Evolutionary conservation across 2,329 filamentous ascomycete species (phyloP).

Genomic region (Byssochlamys sp.): DNA sequence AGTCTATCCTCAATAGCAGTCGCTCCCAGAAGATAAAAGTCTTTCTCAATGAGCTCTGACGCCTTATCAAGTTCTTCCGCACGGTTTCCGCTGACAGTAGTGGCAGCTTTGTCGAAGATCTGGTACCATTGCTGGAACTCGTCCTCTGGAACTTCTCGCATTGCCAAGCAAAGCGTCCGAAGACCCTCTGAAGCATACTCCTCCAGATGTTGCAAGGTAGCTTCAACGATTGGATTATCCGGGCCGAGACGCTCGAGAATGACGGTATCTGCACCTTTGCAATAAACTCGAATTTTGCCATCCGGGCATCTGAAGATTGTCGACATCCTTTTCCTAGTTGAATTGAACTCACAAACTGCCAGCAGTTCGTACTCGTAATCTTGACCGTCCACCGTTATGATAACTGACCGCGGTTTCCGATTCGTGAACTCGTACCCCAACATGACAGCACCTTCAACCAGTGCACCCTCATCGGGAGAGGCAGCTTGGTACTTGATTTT

Average conservation of each 20-base stretch:
- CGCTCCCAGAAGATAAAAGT: conserved; percentile 81
- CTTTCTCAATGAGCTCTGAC: conserved; percentile 85
- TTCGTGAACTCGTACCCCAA: conserved; percentile 86
- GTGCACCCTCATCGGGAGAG: conserved; percentile 91
- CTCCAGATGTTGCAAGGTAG: conserved; percentile 89
- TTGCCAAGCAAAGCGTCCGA: conserved; percentile 84
- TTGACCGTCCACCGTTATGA: conserved; percentile 64
- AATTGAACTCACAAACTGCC: conserved; percentile 98
- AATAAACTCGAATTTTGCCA: conserved; percentile 86
- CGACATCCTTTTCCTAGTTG: conserved; percentile 93
- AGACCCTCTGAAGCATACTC: conserved; percentile 96
- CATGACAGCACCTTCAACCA: conserved; percentile 78
- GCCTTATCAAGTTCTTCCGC: conserved; percentile 95
- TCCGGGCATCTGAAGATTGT: conserved; percentile 93
- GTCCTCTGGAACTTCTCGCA: conserved; percentile 82
- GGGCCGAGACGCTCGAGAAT: conserved; percentile 82
- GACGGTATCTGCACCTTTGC: conserved; percentile 94
- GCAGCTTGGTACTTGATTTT: conserved; percentile 96
- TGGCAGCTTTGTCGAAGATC: conserved; percentile 77
- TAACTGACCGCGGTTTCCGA: conserved; percentile 77
- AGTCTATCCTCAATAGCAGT: conserved; percentile 95
- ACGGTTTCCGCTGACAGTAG: conserved; percentile 83
- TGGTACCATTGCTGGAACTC: conserved; percentile 82
- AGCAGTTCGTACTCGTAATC: conserved; percentile 79
- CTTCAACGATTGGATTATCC: conserved; percentile 76